These are phyloP conservation scores for Entamoeba invadens DNA, from an alignment of 208 protist species.

Conservation along the genomic window DNA sequence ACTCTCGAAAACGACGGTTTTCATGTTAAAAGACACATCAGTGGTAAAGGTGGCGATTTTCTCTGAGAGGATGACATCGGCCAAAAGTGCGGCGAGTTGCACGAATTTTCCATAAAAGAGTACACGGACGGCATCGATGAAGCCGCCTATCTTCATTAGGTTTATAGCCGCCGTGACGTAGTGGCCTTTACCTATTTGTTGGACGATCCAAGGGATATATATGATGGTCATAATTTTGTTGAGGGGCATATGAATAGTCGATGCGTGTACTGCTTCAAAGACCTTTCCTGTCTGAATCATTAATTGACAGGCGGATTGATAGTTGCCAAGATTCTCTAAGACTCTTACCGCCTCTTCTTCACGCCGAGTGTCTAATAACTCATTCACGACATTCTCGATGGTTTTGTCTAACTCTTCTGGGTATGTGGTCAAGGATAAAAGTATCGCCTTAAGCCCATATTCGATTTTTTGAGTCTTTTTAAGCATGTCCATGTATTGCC, in stretches of 20 bases:
- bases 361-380: neutral
- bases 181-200: neutral
- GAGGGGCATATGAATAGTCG: neutral
- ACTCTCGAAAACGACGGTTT: neutral
- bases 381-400: neutral
- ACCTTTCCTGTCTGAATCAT: neutral
- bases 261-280: neutral
- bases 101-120: neutral
- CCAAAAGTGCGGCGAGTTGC: neutral
- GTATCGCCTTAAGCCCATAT: neutral
- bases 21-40: neutral
- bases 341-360: neutral
- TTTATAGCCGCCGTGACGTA: neutral
- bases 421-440: neutral
- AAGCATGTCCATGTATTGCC: neutral
- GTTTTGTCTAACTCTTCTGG: neutral
- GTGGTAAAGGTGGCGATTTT: neutral
- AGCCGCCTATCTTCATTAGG: neutral
- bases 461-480: neutral
- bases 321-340: neutral
- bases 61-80: neutral
- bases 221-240: neutral
- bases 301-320: neutral
- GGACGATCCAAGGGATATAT: neutral
- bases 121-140: neutral